These are phyloP conservation scores for Stenogyne calaminthoides DNA, from an alignment of 305 asterid species.

Conservation along the genomic window DNA sequence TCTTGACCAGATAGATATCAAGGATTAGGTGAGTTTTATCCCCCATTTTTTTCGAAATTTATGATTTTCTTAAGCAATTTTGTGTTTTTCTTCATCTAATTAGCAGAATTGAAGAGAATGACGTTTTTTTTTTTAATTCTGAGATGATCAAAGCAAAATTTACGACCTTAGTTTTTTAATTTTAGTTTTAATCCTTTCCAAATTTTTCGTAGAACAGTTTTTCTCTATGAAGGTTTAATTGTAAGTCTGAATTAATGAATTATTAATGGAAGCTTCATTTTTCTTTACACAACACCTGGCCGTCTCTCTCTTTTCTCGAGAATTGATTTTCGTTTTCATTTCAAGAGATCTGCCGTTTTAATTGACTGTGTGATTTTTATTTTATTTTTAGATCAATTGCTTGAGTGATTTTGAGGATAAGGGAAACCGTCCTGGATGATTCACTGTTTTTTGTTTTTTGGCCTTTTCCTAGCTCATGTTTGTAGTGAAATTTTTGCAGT, in stretches of 20 bases:
- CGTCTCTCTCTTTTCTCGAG: not conserved
- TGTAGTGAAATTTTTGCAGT: constrained; percentile 2
- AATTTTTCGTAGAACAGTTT: not conserved
- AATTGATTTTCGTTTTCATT: not conserved
- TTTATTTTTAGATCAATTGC: not conserved
- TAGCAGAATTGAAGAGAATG: constrained; percentile 16
- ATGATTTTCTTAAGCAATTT: not conserved
- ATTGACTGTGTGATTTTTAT: constrained; percentile 19
- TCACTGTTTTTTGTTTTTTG: not conserved
- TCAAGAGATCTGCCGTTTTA: constrained; percentile 41
- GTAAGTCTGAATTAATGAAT: constrained; percentile 20
- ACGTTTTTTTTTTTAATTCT: constrained; percentile 25
- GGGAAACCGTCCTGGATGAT: constrained; percentile 7
- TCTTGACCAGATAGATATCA: constrained; percentile 48
- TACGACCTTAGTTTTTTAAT: not conserved
- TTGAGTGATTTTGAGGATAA: constrained; percentile 22
- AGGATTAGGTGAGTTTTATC: constrained; percentile 41
- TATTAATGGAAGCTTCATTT: constrained; percentile 14
- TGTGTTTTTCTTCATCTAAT: not conserved
- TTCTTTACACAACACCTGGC: constrained; percentile 4
- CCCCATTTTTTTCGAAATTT: constrained; percentile 15
- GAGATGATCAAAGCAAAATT: constrained; percentile 12
- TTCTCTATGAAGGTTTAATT: not conserved
- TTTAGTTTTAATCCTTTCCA: not conserved
- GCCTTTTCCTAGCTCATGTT: constrained; percentile 11